Evolutionary conservation across 176 grass and related monocot species (phyloP), one percentile per base, ranked within the genome.

Genomic region (Cenchrus fungigraminus): DNA sequence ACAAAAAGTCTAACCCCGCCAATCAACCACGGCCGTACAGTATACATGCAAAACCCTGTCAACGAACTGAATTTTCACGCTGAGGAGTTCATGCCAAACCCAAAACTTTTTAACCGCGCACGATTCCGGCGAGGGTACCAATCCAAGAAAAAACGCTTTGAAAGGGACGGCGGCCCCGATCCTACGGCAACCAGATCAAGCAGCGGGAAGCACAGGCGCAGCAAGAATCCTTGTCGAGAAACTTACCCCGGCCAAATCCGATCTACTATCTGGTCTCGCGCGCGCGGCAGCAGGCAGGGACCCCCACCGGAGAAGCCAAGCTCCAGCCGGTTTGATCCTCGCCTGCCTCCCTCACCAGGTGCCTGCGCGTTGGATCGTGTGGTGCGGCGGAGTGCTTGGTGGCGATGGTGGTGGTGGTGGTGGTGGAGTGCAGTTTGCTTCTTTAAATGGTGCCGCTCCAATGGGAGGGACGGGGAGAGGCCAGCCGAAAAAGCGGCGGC

Each of bases 371-470:
- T 44, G 14, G 34, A 67, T 80, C 81, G 81, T 13, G 80, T 50
- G 74, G 60, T 68, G 86, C 65, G 85, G 87, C 82, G 83, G 80
- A 56, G 86, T 58, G 85, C 87, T 51, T 54, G 44, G 71, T 86
- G 80, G 85, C 80, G 87, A 13, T 71, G 81, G 42, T 69, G 87
- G 64, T 76, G 88, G 37, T 40, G 25, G 76, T 59, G 74, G 61
- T 79, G 71, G 71, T 73, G 71, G 70, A 79, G 81, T 70, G 85
- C 79, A 77, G 79, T 78, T 71, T 62, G 52, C 79, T 71, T 88
- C 69, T 87, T 85, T 89, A 92, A 92, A 92, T 87, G 87, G 88
- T 73, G 77, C 80, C 87, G 76, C 87, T 90, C 93, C 93, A 92
- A 92, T 92, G 87, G 85, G 85, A 87, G 73, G 68, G 67, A n/a